phyloP scores from a whole-genome alignment of 1,284 basidiomycete species.

The Veloporphyrellus conicus region DNA sequence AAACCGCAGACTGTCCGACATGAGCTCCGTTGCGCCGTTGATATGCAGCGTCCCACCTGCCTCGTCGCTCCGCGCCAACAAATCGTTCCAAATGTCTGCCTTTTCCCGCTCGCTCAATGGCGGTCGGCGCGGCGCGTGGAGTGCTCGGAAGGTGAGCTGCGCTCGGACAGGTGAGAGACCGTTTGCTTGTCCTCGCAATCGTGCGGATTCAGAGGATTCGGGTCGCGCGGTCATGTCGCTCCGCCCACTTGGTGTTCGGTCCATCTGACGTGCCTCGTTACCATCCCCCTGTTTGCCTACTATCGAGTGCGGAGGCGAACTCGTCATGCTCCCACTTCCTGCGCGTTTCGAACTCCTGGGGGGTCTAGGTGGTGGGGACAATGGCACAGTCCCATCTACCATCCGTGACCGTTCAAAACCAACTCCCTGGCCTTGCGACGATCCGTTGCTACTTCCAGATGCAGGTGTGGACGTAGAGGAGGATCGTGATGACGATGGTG shows the following conservation, averaged over 20 bases:
- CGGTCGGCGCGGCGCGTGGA: slow-evolving; percentile 34
- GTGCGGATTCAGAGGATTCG: no score
- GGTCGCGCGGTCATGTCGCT: no score
- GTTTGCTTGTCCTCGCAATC: no score
- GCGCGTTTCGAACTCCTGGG: slow-evolving; percentile 9
- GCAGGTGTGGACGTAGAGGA: slow-evolving; percentile 5
- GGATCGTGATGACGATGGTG: slow-evolving; percentile 9
- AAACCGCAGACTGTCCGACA: slow-evolving; percentile 44
- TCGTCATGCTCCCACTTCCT: slow-evolving; percentile 1
- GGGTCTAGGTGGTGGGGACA: slow-evolving; percentile 28
- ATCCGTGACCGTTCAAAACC: slow-evolving; percentile 3
- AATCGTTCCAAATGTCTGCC: slow-evolving; percentile 62
- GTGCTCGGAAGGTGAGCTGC: slow-evolving; percentile 49
- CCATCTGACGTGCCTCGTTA: slow-evolving; percentile 16
- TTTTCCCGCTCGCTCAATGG: slow-evolving; percentile 62
- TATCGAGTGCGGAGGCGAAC: slow-evolving; percentile 10
- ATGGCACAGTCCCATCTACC: slow-evolving; percentile 23
- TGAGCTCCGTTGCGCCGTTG: slow-evolving; percentile 35
- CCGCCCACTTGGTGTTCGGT: slow-evolving; percentile 25
- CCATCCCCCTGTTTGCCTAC: slow-evolving; percentile 8
- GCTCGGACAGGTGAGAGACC: slow-evolving; percentile 23
- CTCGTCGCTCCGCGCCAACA: slow-evolving; percentile 56
- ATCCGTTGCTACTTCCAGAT: slow-evolving; percentile 8
- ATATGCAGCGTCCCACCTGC: slow-evolving; percentile 70
- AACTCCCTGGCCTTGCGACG: slow-evolving; percentile 8